Base-by-base conservation (phyloP, 2,329 filamentous ascomycete genomes). In the Stagonosporopsis vannaccii region DNA sequence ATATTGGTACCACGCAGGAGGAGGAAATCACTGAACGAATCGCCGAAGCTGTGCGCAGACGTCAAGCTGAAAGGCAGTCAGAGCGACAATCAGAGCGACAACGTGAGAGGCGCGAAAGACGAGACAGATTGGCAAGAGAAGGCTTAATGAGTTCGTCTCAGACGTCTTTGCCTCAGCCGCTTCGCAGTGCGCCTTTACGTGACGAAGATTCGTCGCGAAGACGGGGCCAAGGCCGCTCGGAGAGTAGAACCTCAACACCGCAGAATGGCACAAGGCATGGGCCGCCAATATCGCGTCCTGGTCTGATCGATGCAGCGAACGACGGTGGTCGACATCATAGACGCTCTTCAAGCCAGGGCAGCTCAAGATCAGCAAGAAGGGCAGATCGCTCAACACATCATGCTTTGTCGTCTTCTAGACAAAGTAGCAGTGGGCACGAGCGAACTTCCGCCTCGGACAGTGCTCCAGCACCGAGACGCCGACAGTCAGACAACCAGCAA, bases 1-100 rank as follows among this genome's bases (percentile, higher is more conserved):
- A 93, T 61, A 87, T 97, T 50, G 92, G 94, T 60, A 82, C 92
- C 15, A 86, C 81, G 44, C 90, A 92, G 68, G 92, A 97, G 71
- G 92, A 97, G 68, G 91, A 96, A 69, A 86, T 98, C 15, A 96
- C 91, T 62, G 90, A 94, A 69, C 87, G 90, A 56, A 97, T 98
- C 66, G 93, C 92, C 2, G 91, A 96, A 68, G 92, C 92, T 2
- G 97, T 96, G 70, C 82, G 91, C 55, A 84, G 91, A 59, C 84
- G 91, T 26, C 91, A 96, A 72, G 84, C 83, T 45, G 86, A 88
- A 58, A 79, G 85, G 58, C 72, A 80, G 69, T 84, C 83, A 39
- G 86, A 88, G 59, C 79, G 85, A 56, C 72, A 80, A 69, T 84
- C 83, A 39, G 86, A 88, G 59, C 79, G 85, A 56, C 72, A 80